Evolutionary conservation across 2,329 filamentous ascomycete species (phyloP).

Genomic region (Leptographium flavum): DNA sequence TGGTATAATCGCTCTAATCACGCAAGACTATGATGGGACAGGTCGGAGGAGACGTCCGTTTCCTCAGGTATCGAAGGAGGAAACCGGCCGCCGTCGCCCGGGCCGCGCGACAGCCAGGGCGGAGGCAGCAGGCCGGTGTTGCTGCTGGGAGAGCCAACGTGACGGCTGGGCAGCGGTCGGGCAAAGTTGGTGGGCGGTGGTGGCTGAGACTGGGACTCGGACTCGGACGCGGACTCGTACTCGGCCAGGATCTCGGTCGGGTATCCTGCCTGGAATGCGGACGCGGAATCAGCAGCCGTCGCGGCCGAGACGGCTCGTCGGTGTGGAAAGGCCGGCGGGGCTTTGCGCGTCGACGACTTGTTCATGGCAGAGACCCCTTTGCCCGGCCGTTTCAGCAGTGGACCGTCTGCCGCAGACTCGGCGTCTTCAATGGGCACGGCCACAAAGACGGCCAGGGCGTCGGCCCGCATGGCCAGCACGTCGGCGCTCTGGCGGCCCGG

Average conservation of each 20-base stretch:
- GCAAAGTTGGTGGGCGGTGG: not conserved
- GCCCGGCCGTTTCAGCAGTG: too few relatives aligned
- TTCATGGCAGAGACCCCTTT: too few relatives aligned
- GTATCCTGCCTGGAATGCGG: too few relatives aligned
- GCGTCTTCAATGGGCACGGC: conserved; percentile 14
- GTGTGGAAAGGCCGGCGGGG: not conserved
- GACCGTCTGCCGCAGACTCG: too few relatives aligned
- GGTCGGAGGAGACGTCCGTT: not conserved
- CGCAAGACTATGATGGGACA: not conserved
- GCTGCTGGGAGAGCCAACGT: not conserved
- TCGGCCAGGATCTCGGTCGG: too few relatives aligned
- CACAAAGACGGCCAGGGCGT: conserved; percentile 30
- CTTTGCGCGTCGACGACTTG: too few relatives aligned
- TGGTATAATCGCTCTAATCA: conserved; percentile 1
- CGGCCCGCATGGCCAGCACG: conserved; percentile 42
- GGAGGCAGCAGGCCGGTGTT: not conserved
- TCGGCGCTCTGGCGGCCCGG: conserved; percentile 41
- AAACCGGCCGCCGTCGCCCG: not conserved
- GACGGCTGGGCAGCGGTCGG: not conserved
- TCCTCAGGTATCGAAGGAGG: not conserved
- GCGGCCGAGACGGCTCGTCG: not conserved
- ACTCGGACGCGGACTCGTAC: too few relatives aligned
- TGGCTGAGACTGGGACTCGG: not conserved
- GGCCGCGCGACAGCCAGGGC: too few relatives aligned
- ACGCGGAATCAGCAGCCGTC: too few relatives aligned